Evolutionary conservation across 2,329 filamentous ascomycete species (phyloP).

Genomic region (Neophaeococcomyces aloes): DNA sequence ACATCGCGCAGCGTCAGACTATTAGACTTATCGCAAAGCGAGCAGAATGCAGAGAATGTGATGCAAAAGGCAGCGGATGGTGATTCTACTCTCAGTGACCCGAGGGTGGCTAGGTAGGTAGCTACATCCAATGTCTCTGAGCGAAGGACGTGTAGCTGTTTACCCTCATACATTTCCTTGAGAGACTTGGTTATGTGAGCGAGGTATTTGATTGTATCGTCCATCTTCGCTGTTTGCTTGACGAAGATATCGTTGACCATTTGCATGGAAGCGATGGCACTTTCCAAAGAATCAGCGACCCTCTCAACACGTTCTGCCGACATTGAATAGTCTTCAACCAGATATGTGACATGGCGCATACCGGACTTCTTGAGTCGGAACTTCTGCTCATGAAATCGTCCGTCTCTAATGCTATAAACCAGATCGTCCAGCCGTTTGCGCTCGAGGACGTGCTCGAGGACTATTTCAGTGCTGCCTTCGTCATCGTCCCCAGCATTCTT

Average conservation of each 20-base stretch:
- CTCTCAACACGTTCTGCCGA: conserved; percentile 43
- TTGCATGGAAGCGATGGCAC: conserved; percentile 65
- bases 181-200: conserved; percentile 60
- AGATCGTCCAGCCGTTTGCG: conserved; percentile 71
- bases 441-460: conserved; percentile 72
- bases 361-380: conserved; percentile 64
- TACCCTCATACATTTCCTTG: conserved; percentile 47
- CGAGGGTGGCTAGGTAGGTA: conserved; percentile 57
- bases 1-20: conserved; percentile 62
- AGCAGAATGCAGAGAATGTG: conserved; percentile 61
- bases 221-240: conserved; percentile 63
- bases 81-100: conserved; percentile 46
- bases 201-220: conserved; percentile 68
- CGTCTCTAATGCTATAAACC: conserved; percentile 70
- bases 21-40: conserved; percentile 64
- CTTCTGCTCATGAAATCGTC: conserved; percentile 74
- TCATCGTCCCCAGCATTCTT: conserved; percentile 24
- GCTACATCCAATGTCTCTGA: conserved; percentile 31
- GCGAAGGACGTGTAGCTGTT: conserved; percentile 16
- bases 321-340: conserved; percentile 63
- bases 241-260: conserved; percentile 71
- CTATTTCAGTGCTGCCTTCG: conserved; percentile 53
- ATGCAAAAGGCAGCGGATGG: conserved; percentile 51
- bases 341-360: conserved; percentile 65
- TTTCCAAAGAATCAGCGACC: conserved; percentile 58